Percentiles rank a stretch among this genome's conserved stretches.
phyloP scores from a whole-genome alignment of 306 rosid species.

The Chamaecrista fasciculata region DNA sequence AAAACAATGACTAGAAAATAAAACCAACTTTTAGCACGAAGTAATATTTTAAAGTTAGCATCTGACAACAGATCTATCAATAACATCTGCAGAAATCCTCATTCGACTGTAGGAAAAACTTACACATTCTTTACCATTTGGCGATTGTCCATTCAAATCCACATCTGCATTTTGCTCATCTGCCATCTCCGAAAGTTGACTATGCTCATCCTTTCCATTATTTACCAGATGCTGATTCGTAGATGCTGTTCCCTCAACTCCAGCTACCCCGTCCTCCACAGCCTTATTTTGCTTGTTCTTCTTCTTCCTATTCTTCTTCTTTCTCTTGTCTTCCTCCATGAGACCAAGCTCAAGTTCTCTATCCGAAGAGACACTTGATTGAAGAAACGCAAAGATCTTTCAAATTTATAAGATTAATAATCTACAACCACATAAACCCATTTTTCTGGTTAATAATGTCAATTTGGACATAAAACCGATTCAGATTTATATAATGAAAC shows the following conservation, averaged over 20 bases:
- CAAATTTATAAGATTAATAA: slow-evolving; percentile 20
- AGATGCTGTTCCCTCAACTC: slow-evolving; percentile 31
- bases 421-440: slow-evolving; percentile 4
- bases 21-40: background rate
- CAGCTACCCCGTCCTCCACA: slow-evolving; percentile 34
- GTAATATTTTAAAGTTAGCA: slow-evolving; percentile 16
- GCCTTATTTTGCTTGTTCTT: slow-evolving; percentile 53
- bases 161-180: slow-evolving; percentile 25
- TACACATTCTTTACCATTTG: slow-evolving; percentile 44
- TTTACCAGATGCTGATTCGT: slow-evolving; percentile 29
- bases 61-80: background rate
- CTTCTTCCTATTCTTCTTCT: slow-evolving; percentile 55
- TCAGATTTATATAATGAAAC: slow-evolving; percentile 27
- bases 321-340: slow-evolving; percentile 66
- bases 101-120: slow-evolving; percentile 35
- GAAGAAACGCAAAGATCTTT: background rate
- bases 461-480: slow-evolving; percentile 8
- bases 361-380: slow-evolving; percentile 24
- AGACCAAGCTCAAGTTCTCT: slow-evolving; percentile 28
- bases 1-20: slow-evolving; percentile 15
- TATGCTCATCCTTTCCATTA: slow-evolving; percentile 35
- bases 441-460: background rate
- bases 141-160: slow-evolving; percentile 22
- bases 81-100: background rate
- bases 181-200: slow-evolving; percentile 24